These are phyloP conservation scores for Colletotrichum sp. DNA, from an alignment of 2,329 filamentous ascomycete species.

Conservation along the genomic window DNA sequence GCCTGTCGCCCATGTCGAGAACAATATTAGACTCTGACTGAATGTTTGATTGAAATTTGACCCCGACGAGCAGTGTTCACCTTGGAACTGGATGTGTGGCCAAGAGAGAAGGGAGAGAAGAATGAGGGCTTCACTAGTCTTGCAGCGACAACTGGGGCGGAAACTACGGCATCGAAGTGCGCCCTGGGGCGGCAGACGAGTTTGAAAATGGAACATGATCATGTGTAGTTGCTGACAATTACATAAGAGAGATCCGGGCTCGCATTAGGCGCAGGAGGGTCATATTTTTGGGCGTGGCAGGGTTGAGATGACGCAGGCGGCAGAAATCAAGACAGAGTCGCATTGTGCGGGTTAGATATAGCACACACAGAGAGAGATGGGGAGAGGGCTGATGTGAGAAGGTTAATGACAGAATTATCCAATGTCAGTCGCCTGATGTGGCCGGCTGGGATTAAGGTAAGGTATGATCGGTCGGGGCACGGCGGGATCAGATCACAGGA, in stretches of 20 bases:
- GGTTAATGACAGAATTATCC: background rate
- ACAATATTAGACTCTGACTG: background rate
- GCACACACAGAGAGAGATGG: background rate
- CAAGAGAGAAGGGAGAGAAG: slow-evolving; percentile 4
- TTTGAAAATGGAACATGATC: background rate
- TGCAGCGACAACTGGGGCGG: background rate
- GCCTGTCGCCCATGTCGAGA: background rate
- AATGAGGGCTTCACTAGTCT: slow-evolving; percentile 6
- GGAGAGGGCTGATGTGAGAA: background rate
- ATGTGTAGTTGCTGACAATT: background rate
- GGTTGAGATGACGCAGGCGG: background rate
- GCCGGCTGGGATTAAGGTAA: background rate
- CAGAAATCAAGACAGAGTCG: background rate
- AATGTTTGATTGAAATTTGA: background rate
- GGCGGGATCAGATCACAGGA: background rate
- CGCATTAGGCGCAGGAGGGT: background rate
- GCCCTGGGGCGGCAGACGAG: background rate
- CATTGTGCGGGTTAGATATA: background rate
- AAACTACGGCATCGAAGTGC: background rate
- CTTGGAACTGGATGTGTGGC: background rate
- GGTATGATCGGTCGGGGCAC: background rate
- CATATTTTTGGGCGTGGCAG: background rate
- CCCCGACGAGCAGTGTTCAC: background rate
- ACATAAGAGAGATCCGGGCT: background rate
- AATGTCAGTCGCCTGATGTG: background rate